These are phyloP conservation scores for Paspalum notatum DNA, from an alignment of 176 grass and related monocot species.

Conservation along the genomic window DNA sequence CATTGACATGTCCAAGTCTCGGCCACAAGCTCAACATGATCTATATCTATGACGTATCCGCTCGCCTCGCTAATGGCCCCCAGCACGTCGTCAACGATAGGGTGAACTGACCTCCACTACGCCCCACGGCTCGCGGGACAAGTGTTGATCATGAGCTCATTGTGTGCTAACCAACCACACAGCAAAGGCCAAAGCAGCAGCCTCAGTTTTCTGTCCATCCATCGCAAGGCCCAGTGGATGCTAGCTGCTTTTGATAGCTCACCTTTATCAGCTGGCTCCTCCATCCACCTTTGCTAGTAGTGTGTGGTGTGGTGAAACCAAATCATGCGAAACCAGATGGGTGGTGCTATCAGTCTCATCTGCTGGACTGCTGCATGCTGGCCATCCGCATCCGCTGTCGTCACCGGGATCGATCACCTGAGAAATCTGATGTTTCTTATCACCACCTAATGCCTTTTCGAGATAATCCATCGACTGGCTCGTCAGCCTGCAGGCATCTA, in stretches of 20 bases:
- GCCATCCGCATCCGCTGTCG: background rate
- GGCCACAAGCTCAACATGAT: constrained; percentile 30
- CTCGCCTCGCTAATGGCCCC: constrained; percentile 1
- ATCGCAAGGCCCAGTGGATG: constrained; percentile 25
- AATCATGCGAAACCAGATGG: constrained; percentile 4
- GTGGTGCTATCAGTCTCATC: constrained; percentile 19
- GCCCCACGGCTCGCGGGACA: constrained; percentile 31
- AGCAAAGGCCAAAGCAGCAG: constrained; percentile 31
- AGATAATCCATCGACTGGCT: constrained; percentile 13
- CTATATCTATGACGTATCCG: background rate
- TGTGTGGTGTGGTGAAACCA: background rate
- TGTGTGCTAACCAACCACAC: constrained; percentile 26
- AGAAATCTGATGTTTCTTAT: constrained; percentile 46
- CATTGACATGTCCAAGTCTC: constrained; percentile 35
- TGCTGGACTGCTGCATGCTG: background rate
- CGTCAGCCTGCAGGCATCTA: constrained; percentile 31
- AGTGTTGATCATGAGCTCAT: constrained; percentile 38
- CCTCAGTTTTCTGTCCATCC: constrained; percentile 34
- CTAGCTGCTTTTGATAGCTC: constrained; percentile 35
- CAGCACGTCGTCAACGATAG: constrained; percentile 14
- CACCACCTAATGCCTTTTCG: constrained; percentile 25
- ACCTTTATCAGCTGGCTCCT: background rate
- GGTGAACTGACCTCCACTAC: constrained; percentile 43
- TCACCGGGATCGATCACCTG: constrained; percentile 34
- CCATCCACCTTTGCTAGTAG: background rate